Conservation (phyloP, 768 basidiomycete genomes). For the Hemileccinum impolitum region DNA sequence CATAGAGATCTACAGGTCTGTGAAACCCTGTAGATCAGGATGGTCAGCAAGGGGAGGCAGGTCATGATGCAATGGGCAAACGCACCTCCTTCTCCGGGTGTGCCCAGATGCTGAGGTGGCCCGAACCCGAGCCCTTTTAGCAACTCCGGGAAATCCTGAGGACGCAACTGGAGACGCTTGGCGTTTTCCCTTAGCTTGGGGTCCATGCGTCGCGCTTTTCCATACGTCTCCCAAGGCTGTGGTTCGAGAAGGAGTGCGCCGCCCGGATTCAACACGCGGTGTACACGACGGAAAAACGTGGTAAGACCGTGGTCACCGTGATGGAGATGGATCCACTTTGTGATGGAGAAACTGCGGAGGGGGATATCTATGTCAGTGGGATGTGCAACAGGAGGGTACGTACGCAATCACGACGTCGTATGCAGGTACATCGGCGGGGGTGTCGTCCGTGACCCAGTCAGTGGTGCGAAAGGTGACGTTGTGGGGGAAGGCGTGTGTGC, state of each 20-base stretch:
- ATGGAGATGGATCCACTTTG: constrained; percentile 92
- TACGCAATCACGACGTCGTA: constrained; percentile 85
- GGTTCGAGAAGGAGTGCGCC: constrained; percentile 79
- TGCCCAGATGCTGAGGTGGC: constrained; percentile 45
- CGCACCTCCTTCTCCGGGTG: constrained; percentile 64
- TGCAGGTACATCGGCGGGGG: constrained; percentile 53
- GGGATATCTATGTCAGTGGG: too few relatives aligned
- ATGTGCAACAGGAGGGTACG: constrained; percentile 19
- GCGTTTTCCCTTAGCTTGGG: constrained; percentile 61
- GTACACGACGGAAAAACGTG: constrained; percentile 62
- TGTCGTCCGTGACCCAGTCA: constrained; percentile 64
- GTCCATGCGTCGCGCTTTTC: constrained; percentile 69
- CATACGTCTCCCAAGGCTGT: constrained; percentile 83
- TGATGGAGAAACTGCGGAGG: constrained; percentile 55
- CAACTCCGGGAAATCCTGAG: constrained; percentile 56
- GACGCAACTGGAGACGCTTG: constrained; percentile 53
- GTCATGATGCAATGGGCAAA: not conserved
- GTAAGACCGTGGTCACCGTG: constrained; percentile 70
- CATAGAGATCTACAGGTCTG: constrained; percentile 57
- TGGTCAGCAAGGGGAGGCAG: constrained; percentile 1
- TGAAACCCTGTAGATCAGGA: constrained; percentile 14
- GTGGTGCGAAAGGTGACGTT: constrained; percentile 70
- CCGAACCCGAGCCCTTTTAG: constrained; percentile 64
- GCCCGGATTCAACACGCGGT: constrained; percentile 52
- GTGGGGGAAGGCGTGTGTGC: constrained; percentile 61